Evolutionary conservation across 495 filamentous ascomycete genomes (phyloP), one percentile per base, ranked within the genome.

Genomic region (Acidomyces sp.): DNA sequence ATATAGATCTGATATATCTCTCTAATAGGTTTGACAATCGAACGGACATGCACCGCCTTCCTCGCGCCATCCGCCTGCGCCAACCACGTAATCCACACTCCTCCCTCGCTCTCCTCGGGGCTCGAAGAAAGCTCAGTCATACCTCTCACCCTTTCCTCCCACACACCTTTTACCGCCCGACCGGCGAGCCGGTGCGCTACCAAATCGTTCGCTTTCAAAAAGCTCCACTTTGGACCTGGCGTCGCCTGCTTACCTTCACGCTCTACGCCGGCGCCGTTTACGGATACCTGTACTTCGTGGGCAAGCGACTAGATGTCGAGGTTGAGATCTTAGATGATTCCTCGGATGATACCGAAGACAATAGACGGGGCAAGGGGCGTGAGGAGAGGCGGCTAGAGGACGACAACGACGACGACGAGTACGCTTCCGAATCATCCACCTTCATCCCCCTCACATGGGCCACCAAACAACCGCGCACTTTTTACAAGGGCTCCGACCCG

Each of bases 391-490:
- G 6, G 15, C 6, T 15, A 34, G 31, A 34, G 6, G 31, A 18
- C 7, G 9, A 29, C 9, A 9, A 49, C 12, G 49, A 50, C 1
- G 46, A 54, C 1, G 48, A 46, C 4, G 51, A 56, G 7, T 51
- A 55, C 9, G 39, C 54, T 13, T 34, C 51, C 13, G 48, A 67
- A 31, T 56, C 60, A 25, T 46, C 51, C 10, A 43, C 75, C 1
- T 85, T 87, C 49, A 71, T 87, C 29, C 78, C 80, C 1, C 56
- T 85, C 20, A 62, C 66, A n/a, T 68, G 65, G 54, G 57, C 62
- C 53, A 72, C 49, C 35, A 62, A 61, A 62, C 64, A 48, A 54
- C 64, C 61, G 54, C 59, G 56, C 21, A 60, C 55, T 30, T 72
- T 58, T 11, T 87, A 85, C 56, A 62, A 66, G 17, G 62, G 66